These are phyloP conservation scores for Suillus subalutaceus DNA, from an alignment of 768 basidiomycete genomes.

Conservation along the genomic window DNA sequence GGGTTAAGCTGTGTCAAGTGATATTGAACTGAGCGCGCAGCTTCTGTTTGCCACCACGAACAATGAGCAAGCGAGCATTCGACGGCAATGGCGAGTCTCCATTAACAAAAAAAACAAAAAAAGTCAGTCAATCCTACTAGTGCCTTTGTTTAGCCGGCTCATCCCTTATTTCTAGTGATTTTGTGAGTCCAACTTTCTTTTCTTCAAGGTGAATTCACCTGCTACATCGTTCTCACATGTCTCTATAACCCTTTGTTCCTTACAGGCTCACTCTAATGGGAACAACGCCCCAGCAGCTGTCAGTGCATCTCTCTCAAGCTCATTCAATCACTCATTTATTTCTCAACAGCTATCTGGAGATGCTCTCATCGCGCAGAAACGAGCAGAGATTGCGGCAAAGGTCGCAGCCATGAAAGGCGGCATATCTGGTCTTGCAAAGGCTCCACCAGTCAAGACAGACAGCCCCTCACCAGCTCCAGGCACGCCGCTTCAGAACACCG, in stretches of 20 bases:
- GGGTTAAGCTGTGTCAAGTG: not conserved
- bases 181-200: slow-evolving; percentile 60
- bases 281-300: slow-evolving; percentile 44
- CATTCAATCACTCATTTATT: slow-evolving; percentile 11
- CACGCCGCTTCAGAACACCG: slow-evolving; percentile 45
- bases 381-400: slow-evolving; percentile 85
- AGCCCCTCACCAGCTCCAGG: slow-evolving; percentile 45
- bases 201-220: slow-evolving; percentile 73
- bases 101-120: slow-evolving; percentile 63
- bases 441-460: slow-evolving; percentile 11
- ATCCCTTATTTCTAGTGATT: slow-evolving; percentile 49
- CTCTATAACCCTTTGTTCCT: slow-evolving; percentile 67
- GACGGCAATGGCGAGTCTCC: slow-evolving; percentile 55
- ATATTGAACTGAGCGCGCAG: not conserved
- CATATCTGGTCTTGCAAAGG: slow-evolving; percentile 33
- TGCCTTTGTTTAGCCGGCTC: slow-evolving; percentile 14
- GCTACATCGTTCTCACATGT: slow-evolving; percentile 57
- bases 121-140: slow-evolving; percentile 48
- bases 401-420: slow-evolving; percentile 71
- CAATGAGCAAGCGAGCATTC: slow-evolving; percentile 66
- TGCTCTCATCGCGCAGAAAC: slow-evolving; percentile 79
- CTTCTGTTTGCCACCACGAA: not conserved
- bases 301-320: slow-evolving; percentile 30
- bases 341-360: slow-evolving; percentile 48
- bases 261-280: slow-evolving; percentile 57